phyloP scores from a whole-genome alignment of 2,329 filamentous ascomycete genomes.

The Kalmusia sp. region DNA sequence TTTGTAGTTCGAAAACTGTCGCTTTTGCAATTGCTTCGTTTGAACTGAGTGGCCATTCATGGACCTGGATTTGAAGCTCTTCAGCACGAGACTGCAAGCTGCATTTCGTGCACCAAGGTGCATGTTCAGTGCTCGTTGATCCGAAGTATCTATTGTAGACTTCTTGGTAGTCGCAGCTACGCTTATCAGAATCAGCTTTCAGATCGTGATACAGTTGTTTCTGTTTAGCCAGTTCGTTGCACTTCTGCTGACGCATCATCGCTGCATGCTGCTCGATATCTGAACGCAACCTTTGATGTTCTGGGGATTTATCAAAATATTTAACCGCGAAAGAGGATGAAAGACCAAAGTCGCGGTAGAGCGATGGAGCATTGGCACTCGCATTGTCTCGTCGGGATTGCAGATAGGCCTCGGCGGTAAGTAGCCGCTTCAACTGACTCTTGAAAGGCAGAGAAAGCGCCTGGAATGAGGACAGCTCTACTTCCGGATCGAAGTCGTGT shows the following conservation, averaged over 20 bases:
- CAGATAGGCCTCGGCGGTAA: constrained; percentile 58
- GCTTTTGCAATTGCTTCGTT: constrained; percentile 46
- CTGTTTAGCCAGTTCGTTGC: constrained; percentile 21
- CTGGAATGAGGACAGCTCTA: constrained; percentile 51
- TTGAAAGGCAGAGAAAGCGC: constrained; percentile 55
- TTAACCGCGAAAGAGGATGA: constrained; percentile 53
- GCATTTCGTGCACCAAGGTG: constrained; percentile 42
- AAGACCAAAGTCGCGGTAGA: constrained; percentile 50
- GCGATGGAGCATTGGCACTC: constrained; percentile 21
- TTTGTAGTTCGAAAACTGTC: constrained; percentile 60
- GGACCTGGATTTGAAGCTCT: constrained; percentile 55
- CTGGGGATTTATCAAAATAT: constrained; percentile 55
- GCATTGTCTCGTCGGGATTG: constrained; percentile 33
- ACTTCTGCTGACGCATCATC: constrained; percentile 20
- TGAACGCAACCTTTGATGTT: constrained; percentile 46
- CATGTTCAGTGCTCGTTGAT: constrained; percentile 42
- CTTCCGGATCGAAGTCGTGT: constrained; percentile 54
- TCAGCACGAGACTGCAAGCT: background rate
- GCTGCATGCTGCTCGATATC: constrained; percentile 52
- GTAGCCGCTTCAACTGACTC: constrained; percentile 57
- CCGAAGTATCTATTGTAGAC: too few species aligned
- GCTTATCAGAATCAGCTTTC: too few species aligned
- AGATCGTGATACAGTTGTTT: too few species aligned
- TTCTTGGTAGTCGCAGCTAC: too few species aligned
- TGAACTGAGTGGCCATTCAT: constrained; percentile 65